Evolutionary conservation across 306 rosid species (phyloP).

Genomic region (Quercus variabilis): DNA sequence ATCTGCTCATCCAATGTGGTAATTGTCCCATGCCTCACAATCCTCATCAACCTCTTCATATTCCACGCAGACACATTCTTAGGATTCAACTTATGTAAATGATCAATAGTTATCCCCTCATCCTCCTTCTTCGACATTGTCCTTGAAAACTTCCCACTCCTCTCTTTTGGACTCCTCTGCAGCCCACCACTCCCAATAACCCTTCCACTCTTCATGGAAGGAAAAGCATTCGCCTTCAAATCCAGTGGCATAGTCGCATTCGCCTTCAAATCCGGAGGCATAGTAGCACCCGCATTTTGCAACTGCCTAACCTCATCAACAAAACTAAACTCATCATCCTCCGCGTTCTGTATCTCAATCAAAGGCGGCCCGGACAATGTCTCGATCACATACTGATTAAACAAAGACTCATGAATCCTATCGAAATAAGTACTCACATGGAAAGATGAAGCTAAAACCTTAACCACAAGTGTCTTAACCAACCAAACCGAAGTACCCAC

Average conservation of each 20-base stretch:
- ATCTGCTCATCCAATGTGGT: conserved; percentile 69
- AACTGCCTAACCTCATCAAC: conserved; percentile 69
- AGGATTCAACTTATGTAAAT: conserved; percentile 64
- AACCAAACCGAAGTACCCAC: conserved; percentile 70
- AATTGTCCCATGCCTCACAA: conserved; percentile 63
- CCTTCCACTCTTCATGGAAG: conserved; percentile 37
- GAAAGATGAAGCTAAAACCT: conserved; percentile 79
- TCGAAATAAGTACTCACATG: conserved; percentile 81
- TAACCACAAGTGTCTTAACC: conserved; percentile 65
- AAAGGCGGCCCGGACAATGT: conserved; percentile 79
- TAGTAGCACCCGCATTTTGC: conserved; percentile 75
- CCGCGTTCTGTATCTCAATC: conserved; percentile 50
- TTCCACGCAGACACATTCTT: conserved; percentile 90
- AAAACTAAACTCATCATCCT: conserved; percentile 69
- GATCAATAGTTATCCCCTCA: conserved; percentile 70
- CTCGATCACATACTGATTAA: conserved; percentile 76
- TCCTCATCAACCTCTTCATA: conserved; percentile 82
- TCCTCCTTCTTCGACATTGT: conserved; percentile 38
- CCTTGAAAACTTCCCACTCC: conserved; percentile 36
- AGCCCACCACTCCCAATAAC: conserved; percentile 37
- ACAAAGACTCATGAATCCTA: conserved; percentile 78
- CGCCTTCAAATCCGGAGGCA: conserved; percentile 68
- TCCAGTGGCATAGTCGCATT: conserved; percentile 56
- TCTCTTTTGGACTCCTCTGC: conserved; percentile 30
- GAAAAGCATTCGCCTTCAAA: conserved; percentile 44